Evolutionary conservation across 257 asterid genomes (phyloP).

Genomic region (Henckelia pumila): DNA sequence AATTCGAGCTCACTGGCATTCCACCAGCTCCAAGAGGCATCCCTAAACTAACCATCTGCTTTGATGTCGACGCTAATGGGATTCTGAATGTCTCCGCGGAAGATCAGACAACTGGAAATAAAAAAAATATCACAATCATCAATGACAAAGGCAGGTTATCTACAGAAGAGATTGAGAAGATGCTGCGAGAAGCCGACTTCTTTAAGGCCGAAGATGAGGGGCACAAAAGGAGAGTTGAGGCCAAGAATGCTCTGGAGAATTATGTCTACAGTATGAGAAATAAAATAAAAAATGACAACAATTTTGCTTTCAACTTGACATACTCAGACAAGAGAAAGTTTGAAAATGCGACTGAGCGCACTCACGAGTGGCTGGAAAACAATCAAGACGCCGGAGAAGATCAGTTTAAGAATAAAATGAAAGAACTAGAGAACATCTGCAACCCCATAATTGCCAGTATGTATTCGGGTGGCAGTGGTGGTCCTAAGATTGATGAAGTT

Average conservation of each 20-base stretch:
- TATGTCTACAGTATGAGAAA: neutral
- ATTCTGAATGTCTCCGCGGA: neutral
- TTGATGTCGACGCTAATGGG: neutral
- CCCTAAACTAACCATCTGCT: neutral
- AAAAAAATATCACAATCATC: neutral
- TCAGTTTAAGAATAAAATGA: neutral
- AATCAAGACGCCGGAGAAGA: neutral
- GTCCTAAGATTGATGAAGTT: constrained; percentile 2
- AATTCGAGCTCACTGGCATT: neutral
- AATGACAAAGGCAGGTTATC: neutral
- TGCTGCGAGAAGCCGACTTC: neutral
- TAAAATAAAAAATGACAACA: neutral
- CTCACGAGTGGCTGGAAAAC: neutral
- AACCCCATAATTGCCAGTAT: neutral
- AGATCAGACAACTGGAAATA: neutral
- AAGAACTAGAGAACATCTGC: neutral
- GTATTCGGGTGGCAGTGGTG: neutral
- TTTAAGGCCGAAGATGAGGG: neutral
- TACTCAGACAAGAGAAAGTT: neutral
- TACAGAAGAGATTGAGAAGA: neutral
- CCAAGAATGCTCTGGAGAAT: neutral
- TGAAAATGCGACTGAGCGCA: neutral
- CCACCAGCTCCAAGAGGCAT: neutral
- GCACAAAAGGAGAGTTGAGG: neutral
- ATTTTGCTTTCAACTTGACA: neutral